phyloP scores from a whole-genome alignment of 1,139 yeast species.

The Geotrichum citri-aurantii region DNA sequence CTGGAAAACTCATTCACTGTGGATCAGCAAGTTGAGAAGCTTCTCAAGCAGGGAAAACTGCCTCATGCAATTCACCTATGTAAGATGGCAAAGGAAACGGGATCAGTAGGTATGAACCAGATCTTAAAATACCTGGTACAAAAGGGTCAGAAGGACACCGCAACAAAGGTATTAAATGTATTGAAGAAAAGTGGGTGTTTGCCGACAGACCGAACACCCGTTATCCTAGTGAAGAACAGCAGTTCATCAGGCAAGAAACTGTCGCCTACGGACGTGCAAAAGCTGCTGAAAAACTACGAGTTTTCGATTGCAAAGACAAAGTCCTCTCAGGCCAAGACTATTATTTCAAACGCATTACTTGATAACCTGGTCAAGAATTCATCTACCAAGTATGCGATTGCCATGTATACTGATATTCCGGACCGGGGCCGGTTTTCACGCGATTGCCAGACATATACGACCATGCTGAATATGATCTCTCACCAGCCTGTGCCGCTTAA shows the following conservation, averaged over 20 bases:
- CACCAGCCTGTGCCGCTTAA: conserved; percentile 13
- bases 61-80: conserved; percentile 17
- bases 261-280: conserved; percentile 7
- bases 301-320: conserved; percentile 8
- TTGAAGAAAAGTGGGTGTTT: conserved; percentile 18
- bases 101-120: conserved; percentile 18
- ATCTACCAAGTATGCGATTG: conserved; percentile 11
- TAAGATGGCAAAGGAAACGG: conserved; percentile 15
- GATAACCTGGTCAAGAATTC: conserved; percentile 11
- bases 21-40: conserved; percentile 11
- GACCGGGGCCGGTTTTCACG: conserved; percentile 14
- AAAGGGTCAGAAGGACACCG: conserved; percentile 1
- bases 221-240: conserved; percentile 7
- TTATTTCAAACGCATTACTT: conserved; percentile 15
- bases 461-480: conserved; percentile 15
- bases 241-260: background rate
- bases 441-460: conserved; percentile 17
- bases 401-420: conserved; percentile 17
- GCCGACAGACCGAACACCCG: conserved; percentile 14
- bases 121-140: conserved; percentile 8
- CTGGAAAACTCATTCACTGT: conserved; percentile 14
- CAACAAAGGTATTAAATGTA: conserved; percentile 13
- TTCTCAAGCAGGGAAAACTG: conserved; percentile 8
- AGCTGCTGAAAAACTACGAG: conserved; percentile 13
- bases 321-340: conserved; percentile 8